These are phyloP conservation scores for Yamadazyma atmosphaerica DNA, from an alignment of 1,139 yeast species.

Conservation along the genomic window DNA sequence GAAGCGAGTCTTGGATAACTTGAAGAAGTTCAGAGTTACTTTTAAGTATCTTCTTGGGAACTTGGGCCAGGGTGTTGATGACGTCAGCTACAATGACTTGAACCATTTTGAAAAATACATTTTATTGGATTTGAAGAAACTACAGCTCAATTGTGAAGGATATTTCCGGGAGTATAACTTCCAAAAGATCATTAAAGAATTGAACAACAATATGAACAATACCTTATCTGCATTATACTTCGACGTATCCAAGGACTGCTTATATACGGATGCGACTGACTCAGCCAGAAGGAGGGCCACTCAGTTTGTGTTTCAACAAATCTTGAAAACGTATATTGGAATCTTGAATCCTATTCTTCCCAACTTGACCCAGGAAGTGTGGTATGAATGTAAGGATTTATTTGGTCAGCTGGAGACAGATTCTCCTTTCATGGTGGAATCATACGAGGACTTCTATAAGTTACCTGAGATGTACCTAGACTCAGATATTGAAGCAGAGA, in stretches of 20 bases:
- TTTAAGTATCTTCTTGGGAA: constrained; percentile 82
- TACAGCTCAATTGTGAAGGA: constrained; percentile 43
- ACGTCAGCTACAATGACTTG: constrained; percentile 39
- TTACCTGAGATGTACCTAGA: constrained; percentile 29
- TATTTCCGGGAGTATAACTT: constrained; percentile 63
- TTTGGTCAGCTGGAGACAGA: constrained; percentile 27
- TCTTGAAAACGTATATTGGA: constrained; percentile 62
- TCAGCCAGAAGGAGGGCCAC: constrained; percentile 61
- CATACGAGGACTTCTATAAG: constrained; percentile 27
- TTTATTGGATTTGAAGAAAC: constrained; percentile 51
- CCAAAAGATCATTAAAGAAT: constrained; percentile 60
- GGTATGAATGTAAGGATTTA: constrained; percentile 55
- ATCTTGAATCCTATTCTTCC: constrained; percentile 83
- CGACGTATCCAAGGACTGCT: constrained; percentile 80
- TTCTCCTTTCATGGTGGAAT: constrained; percentile 54
- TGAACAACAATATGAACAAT: constrained; percentile 73
- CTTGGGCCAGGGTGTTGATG: constrained; percentile 30
- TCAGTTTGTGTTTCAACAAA: constrained; percentile 68
- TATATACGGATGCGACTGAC: constrained; percentile 64
- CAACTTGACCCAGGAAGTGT: constrained; percentile 79
- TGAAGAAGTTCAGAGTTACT: constrained; percentile 81
- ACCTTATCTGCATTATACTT: constrained; percentile 82
- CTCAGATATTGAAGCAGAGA: constrained; percentile 34
- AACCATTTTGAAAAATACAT: constrained; percentile 65
- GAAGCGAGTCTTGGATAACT: constrained; percentile 72